Conservation (phyloP, 441 rosid species). For the Flueggea neowawraea region DNA sequence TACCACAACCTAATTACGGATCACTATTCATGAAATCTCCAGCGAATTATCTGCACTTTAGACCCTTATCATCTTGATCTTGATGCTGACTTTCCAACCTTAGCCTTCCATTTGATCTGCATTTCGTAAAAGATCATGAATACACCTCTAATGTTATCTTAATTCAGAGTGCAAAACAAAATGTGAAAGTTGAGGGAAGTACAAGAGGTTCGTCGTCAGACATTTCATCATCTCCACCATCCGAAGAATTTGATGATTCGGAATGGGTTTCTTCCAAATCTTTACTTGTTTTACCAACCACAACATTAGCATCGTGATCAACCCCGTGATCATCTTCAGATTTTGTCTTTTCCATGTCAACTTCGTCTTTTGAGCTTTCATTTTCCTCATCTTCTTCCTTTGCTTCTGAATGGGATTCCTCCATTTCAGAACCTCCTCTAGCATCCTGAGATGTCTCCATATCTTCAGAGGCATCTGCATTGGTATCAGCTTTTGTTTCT, state of each 20-base stretch:
- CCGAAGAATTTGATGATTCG: slow-evolving; percentile 20
- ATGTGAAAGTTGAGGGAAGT: slow-evolving; percentile 23
- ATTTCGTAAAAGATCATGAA: slow-evolving; percentile 14
- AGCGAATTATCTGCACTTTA: not conserved
- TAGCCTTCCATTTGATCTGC: slow-evolving; percentile 91
- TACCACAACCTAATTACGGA: slow-evolving; percentile 9
- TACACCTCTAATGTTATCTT: not conserved
- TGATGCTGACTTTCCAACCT: slow-evolving; percentile 53
- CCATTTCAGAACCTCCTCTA: slow-evolving; percentile 28
- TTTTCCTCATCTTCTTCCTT: slow-evolving; percentile 35
- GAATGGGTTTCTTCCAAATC: slow-evolving; percentile 13
- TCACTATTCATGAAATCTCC: slow-evolving; percentile 10
- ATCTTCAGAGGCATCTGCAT: slow-evolving; percentile 33
- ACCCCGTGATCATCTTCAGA: slow-evolving; percentile 40
- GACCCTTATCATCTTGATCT: slow-evolving; percentile 24
- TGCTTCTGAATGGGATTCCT: slow-evolving; percentile 29
- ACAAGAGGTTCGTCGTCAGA: slow-evolving; percentile 98
- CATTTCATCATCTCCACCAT: slow-evolving; percentile 42
- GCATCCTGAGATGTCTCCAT: slow-evolving; percentile 30
- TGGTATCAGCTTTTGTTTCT: slow-evolving; percentile 43
- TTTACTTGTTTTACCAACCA: slow-evolving; percentile 23
- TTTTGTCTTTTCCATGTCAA: slow-evolving; percentile 37
- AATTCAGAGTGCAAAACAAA: slow-evolving; percentile 4
- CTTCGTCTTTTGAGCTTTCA: slow-evolving; percentile 40
- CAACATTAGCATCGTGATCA: slow-evolving; percentile 22